Base-by-base conservation (phyloP, 2,329 filamentous ascomycete genomes). In the Trichoderma sp. region DNA sequence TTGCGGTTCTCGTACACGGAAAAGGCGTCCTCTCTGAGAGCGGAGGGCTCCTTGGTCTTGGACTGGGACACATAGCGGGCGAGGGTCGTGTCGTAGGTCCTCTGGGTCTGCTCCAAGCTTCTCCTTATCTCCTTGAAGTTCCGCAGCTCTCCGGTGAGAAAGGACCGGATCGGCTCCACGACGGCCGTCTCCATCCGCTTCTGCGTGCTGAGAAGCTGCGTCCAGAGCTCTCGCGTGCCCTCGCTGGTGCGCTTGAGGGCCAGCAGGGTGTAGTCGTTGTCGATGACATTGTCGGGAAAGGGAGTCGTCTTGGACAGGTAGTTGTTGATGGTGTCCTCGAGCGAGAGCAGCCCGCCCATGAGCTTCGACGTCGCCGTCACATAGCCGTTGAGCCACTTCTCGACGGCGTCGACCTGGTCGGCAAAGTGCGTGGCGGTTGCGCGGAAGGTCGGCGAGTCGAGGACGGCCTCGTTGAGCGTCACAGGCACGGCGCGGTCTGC, bases 371-470 rank as follows among this genome's bases (percentile, higher is more conserved):
- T 84, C 54, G 83, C 81, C 68, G 79, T 79, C 55, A 81, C 78
- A 69, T 86, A 86, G 60, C 79, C 80, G 48, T 85, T 93, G 34
- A 99, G 90, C 95, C 95, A 99, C 83, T 87, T 88, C 78, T 98
- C 95, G 66, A 98, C 85, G 64, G 88, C 85, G 69, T 98, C 95
- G 72, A 97, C 87, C 80, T 99, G 94, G 69, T 98, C 95, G 68
- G 88, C 85, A 74, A 97, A 97, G 79, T 97, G 92, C 54, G 90
- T 80, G 48, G 92, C 87, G 24, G 91, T 91, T 54, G 93, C 92
- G 69, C 95, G 92, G 77, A 98, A 98, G 43, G 93, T 96, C 28
- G 95, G 95, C 45, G 93, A 97, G 79, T 99, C 95, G 80, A 98
- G 90, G 21, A 93, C 91, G 58, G 95, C 95, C 84, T 99, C 95